Evolutionary conservation across 192 early-diverging fungal genomes (phyloP).

Genomic region (Chytriomyces sp.): DNA sequence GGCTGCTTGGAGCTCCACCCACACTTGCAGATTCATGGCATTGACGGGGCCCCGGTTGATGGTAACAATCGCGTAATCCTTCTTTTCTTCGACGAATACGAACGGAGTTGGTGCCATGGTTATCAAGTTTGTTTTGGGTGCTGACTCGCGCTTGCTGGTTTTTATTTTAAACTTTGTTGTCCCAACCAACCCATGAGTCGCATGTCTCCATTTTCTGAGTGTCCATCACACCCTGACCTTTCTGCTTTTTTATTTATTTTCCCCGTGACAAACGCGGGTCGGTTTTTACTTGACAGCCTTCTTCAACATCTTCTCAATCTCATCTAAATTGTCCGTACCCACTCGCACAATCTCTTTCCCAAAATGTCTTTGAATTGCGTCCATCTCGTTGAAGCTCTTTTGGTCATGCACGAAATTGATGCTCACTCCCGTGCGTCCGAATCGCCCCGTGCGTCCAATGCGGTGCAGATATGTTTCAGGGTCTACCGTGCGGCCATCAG

Average conservation of each 20-base stretch:
- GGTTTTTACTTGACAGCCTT: conserved; percentile 57
- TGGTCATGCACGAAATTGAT: conserved; percentile 94
- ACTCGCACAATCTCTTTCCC: conserved; percentile 77
- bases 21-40: conserved; percentile 35
- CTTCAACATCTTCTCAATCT: conserved; percentile 86
- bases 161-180: too few relatives aligned
- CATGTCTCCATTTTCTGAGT: too few relatives aligned
- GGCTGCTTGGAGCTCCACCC: conserved; percentile 42
- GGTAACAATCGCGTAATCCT: conserved; percentile 33
- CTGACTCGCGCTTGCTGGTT: too few relatives aligned
- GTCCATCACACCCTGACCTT: too few relatives aligned
- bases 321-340: conserved; percentile 80
- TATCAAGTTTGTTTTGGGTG: neutral
- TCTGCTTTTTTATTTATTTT: too few relatives aligned
- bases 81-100: conserved; percentile 11
- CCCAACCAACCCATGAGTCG: too few relatives aligned
- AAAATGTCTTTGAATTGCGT: conserved; percentile 82
- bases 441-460: conserved; percentile 96
- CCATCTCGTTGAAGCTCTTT: conserved; percentile 76
- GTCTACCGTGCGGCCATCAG: conserved; percentile 67
- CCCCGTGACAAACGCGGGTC: too few relatives aligned
- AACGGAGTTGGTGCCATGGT: conserved; percentile 8
- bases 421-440: conserved; percentile 90
- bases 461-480: conserved; percentile 96
- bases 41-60: conserved; percentile 22